Conservation (phyloP, 768 basidiomycete species). For the Leccinum truebloodii region DNA sequence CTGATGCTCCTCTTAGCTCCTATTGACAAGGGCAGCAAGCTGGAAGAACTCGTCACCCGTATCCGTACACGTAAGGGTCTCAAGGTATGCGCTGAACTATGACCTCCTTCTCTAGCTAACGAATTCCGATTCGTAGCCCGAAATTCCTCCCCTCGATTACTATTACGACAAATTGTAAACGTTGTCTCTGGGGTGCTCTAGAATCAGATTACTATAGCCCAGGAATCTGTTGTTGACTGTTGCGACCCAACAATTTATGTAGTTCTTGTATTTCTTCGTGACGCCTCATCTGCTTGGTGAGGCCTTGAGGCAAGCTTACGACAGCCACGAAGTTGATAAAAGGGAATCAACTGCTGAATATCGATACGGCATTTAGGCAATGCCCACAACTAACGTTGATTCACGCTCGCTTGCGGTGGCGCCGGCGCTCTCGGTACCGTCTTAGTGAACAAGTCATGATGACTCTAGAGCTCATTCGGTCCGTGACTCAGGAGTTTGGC, state of each 20-base stretch:
- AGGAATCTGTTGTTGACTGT: slow-evolving; percentile 19
- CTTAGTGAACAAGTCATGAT: not conserved
- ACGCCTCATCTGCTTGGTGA: not conserved
- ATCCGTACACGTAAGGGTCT: slow-evolving; percentile 96
- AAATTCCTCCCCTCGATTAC: slow-evolving; percentile 81
- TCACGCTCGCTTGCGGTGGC: not conserved
- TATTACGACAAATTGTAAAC: slow-evolving; percentile 92
- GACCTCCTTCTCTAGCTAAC: slow-evolving; percentile 8
- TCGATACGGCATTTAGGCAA: not conserved
- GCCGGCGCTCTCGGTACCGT: slow-evolving; percentile 6
- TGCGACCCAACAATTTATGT: slow-evolving; percentile 19
- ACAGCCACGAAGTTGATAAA: not conserved
- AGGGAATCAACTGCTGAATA: not conserved
- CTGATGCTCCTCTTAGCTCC: slow-evolving; percentile 43
- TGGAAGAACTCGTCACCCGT: slow-evolving; percentile 77
- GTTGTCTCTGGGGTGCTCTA: slow-evolving; percentile 2
- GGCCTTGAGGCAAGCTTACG: too few species aligned
- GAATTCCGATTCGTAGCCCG: slow-evolving; percentile 52
- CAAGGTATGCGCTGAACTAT: slow-evolving; percentile 52
- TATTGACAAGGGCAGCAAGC: slow-evolving; percentile 88
- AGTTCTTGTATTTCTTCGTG: slow-evolving; percentile 14
- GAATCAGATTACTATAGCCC: slow-evolving; percentile 9
- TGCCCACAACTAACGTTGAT: not conserved
- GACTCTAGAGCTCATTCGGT: not conserved
- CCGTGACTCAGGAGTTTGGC: slow-evolving; percentile 14